Conservation (phyloP, 176 grass and related monocot genomes). For the Paspalum notatum region DNA sequence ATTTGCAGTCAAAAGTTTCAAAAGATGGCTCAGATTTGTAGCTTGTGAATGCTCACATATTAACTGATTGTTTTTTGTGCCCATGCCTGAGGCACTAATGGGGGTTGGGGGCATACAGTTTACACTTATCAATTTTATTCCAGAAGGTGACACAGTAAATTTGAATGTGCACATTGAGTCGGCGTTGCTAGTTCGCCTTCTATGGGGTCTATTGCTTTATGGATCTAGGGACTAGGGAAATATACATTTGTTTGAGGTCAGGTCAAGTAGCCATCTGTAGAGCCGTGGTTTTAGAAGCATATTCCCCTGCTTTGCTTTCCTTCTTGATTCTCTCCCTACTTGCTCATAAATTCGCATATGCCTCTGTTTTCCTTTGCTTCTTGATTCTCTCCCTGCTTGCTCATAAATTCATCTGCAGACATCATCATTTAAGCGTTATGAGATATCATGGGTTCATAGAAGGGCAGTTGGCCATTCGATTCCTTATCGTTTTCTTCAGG, state of each 20-base stretch:
- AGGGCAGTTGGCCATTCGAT: conserved; percentile 80
- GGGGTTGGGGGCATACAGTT: no score
- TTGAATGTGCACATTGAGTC: conserved; percentile 4
- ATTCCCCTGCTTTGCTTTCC: background rate
- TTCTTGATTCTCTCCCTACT: background rate
- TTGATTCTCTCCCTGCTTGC: background rate
- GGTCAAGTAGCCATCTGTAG: background rate
- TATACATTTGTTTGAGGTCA: conserved; percentile 14
- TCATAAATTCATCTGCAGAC: conserved; percentile 50
- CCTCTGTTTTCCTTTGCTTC: no score
- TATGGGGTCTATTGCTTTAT: conserved; percentile 20
- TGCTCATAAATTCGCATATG: conserved; percentile 15
- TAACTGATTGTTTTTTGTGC: no score
- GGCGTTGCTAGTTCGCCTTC: conserved; percentile 13
- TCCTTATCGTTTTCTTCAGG: conserved; percentile 91
- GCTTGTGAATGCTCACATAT: no score
- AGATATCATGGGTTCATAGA: conserved; percentile 95
- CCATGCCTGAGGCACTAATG: no score
- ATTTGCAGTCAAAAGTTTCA: background rate
- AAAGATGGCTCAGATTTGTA: background rate
- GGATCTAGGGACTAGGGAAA: background rate
- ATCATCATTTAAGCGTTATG: conserved; percentile 82
- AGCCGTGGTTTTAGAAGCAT: background rate
- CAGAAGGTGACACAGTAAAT: background rate
- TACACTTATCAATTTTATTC: no score